These are phyloP conservation scores for Neospermospora avenae DNA, from an alignment of 2,329 filamentous ascomycete genomes.

Conservation along the genomic window DNA sequence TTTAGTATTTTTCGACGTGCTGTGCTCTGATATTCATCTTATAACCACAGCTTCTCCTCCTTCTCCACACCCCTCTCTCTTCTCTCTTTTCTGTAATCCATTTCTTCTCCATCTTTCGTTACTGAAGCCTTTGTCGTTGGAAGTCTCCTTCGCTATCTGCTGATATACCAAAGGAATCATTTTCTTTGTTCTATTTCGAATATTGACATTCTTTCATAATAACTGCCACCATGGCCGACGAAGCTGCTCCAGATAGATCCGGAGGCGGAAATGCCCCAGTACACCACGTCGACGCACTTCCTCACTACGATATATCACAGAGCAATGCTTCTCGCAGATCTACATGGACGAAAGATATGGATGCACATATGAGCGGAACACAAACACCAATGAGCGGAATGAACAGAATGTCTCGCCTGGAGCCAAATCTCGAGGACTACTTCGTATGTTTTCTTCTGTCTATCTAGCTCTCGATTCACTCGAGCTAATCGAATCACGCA, in stretches of 20 bases:
- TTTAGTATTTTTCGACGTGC: background rate
- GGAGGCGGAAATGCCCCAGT: constrained; percentile 5
- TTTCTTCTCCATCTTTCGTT: background rate
- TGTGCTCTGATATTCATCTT: background rate
- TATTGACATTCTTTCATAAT: background rate
- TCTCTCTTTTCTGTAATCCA: background rate
- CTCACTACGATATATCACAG: constrained; percentile 6
- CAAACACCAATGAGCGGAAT: constrained; percentile 22
- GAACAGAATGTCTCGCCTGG: constrained; percentile 1
- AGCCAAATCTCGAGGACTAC: constrained; percentile 24
- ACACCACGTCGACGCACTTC: constrained; percentile 9
- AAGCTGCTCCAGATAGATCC: constrained; percentile 7
- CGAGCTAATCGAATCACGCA: constrained; percentile 7
- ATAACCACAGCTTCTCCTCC: background rate
- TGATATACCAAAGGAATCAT: background rate
- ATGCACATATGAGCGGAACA: constrained; percentile 12
- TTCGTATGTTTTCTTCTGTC: constrained; percentile 25
- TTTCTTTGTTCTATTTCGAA: background rate
- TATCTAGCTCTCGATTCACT: background rate
- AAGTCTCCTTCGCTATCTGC: background rate
- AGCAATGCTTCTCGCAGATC: constrained; percentile 10
- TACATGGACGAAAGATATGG: constrained; percentile 18
- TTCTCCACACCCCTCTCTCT: background rate
- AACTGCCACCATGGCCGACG: constrained; percentile 19
- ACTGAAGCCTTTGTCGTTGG: background rate